phyloP scores from a whole-genome alignment of 1,284 basidiomycete species.

The Spongiforma sp. region DNA sequence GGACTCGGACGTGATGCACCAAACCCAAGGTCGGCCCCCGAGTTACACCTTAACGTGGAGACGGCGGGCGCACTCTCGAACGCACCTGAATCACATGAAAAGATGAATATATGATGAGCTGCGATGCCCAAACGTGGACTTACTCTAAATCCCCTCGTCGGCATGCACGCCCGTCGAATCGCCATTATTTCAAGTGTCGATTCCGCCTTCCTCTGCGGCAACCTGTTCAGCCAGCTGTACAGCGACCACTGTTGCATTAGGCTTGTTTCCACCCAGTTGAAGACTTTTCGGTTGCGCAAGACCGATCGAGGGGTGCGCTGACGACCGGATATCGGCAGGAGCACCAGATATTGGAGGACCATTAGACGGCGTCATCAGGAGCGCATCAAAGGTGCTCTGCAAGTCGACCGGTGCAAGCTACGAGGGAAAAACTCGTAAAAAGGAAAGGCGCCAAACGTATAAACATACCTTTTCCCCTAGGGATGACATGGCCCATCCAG shows the following conservation, averaged over 20 bases:
- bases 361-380: slow-evolving; percentile 42
- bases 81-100: slow-evolving; percentile 58
- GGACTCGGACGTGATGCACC: slow-evolving; percentile 20
- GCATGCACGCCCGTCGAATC: slow-evolving; percentile 93
- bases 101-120: neutral
- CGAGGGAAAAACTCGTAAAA: neutral
- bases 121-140: slow-evolving; percentile 29
- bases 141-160: slow-evolving; percentile 93
- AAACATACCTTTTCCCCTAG: slow-evolving; percentile 72
- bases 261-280: slow-evolving; percentile 69
- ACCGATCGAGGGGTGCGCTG: slow-evolving; percentile 12
- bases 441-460: neutral
- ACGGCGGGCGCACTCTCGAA: slow-evolving; percentile 73
- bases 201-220: slow-evolving; percentile 52
- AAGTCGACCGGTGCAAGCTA: slow-evolving; percentile 76
- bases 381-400: slow-evolving; percentile 64
- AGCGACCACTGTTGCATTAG: slow-evolving; percentile 44
- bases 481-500: slow-evolving; percentile 94
- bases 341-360: slow-evolving; percentile 14
- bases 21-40: slow-evolving; percentile 28
- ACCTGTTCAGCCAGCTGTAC: slow-evolving; percentile 65
- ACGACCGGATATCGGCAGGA: slow-evolving; percentile 15
- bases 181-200: slow-evolving; percentile 68
- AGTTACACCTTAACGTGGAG: slow-evolving; percentile 32
- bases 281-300: slow-evolving; percentile 56